Base-by-base conservation (phyloP, 768 basidiomycete genomes). In the Collybia sp. region DNA sequence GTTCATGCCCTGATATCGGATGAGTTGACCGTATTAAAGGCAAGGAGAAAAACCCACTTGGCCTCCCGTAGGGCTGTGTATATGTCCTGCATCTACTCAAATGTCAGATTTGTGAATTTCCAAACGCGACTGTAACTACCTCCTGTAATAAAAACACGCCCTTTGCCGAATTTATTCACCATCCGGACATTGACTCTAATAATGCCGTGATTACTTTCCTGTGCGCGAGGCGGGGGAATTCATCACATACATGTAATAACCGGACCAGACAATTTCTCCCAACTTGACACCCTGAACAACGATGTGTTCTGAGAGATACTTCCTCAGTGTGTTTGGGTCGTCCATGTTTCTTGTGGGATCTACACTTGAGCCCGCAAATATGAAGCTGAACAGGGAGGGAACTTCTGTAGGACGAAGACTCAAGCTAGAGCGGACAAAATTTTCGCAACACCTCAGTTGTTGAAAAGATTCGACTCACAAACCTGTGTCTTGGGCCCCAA, bases 151-250 rank as follows among this genome's bases (percentile, higher is more conserved):
- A 72, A 74, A 19, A 62, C 66, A 4, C 68, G 58, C 2, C 71
- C 72, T 11, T 48, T 35, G 13, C 56, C 47, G 49, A 74, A 69
- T 30, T 53, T 62, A 39, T 70, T 49, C 1, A 59, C 66, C 69
- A 71, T 69, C 18, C 73, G 57, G 35, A 73, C 61, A 49, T 69
- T 72, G 6, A 70, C 62, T 25, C 73, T 71, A 10, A 25, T 25
- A 25, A 25, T 3, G 25, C 8, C 8, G 25, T 8, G 25, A 25
- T 25, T 25, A 25, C 4, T 25, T 25, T 25, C 25, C 25, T 25
- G 25, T 25, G 25, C 3, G 25, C 8, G 25, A 25, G 25, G 8
- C 25, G 25, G 8, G 25, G 8, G 25, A 25, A 25, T 25, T 25
- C 8, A 25, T 25, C 25, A 25, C 25, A n/a, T n/a, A n/a, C n/a